These are phyloP conservation scores for Wakefieldia striispora DNA, from an alignment of 768 basidiomycete species.

Conservation along the genomic window DNA sequence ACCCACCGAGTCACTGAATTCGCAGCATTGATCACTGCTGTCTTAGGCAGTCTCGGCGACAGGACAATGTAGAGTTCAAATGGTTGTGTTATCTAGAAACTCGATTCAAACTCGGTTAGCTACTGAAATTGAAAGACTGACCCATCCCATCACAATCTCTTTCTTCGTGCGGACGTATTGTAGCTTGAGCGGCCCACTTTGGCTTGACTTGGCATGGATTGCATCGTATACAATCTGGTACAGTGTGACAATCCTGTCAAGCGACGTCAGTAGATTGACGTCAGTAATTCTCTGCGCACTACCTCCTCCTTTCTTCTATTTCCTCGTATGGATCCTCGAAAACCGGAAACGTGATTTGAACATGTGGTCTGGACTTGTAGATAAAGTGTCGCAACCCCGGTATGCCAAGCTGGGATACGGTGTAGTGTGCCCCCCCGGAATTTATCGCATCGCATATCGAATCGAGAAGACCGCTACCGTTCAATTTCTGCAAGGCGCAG, in stretches of 20 bases:
- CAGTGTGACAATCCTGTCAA: conserved; percentile 68
- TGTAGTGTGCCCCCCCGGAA: conserved; percentile 57
- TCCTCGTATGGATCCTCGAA: conserved; percentile 85
- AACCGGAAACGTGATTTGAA: conserved; percentile 84
- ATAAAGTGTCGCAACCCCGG: conserved; percentile 92
- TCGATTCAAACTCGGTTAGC: background rate
- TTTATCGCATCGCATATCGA: conserved; percentile 48
- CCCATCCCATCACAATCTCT: conserved; percentile 95
- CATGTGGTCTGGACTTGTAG: conserved; percentile 86
- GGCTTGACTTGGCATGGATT: conserved; percentile 87
- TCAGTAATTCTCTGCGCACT: conserved; percentile 6
- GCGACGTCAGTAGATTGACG: conserved; percentile 7
- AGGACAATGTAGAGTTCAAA: conserved; percentile 89
- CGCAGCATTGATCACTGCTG: conserved; percentile 82
- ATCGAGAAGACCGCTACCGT: conserved; percentile 53
- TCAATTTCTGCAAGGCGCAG: conserved; percentile 52
- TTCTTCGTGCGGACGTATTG: conserved; percentile 83
- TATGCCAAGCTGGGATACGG: conserved; percentile 74
- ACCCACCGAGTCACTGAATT: conserved; percentile 91
- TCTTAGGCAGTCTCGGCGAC: conserved; percentile 84
- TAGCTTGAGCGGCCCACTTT: conserved; percentile 76
- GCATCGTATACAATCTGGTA: conserved; percentile 89
- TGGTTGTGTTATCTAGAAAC: conserved; percentile 77
- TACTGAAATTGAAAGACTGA: conserved; percentile 36
- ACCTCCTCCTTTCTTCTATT: conserved; percentile 60